Evolutionary conservation across 164 flowering plant genomes (phyloP).

Genomic region (Saururus chinensis): DNA sequence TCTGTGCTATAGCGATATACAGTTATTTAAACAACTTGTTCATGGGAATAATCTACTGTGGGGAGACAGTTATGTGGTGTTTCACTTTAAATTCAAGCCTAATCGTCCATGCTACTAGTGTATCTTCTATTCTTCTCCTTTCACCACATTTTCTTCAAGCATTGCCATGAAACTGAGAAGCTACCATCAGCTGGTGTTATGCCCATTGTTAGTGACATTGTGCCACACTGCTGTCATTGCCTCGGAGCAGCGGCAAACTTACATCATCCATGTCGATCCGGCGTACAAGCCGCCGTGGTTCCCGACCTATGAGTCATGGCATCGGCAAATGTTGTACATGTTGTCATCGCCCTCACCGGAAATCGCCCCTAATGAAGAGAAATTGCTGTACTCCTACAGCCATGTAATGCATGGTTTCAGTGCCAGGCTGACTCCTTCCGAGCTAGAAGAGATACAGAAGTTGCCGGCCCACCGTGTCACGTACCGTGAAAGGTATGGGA

Average conservation of each 20-base stretch:
- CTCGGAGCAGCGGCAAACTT: conserved; percentile 4
- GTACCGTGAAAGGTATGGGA: conserved; percentile 5
- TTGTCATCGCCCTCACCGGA: conserved; percentile 1
- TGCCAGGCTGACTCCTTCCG: conserved; percentile 9
- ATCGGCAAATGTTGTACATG: conserved; percentile 5
- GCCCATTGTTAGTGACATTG: background rate
- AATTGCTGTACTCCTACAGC: conserved; percentile 13
- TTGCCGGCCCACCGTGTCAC: conserved; percentile 13
- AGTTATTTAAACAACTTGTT: no score
- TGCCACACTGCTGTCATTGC: background rate
- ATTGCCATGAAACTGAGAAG: background rate
- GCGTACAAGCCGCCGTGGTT: conserved; percentile 11
- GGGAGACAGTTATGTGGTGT: background rate
- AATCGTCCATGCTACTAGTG: no score
- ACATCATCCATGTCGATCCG: conserved; percentile 21
- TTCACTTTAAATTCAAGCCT: no score
- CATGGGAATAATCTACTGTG: background rate
- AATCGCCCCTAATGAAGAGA: conserved; percentile 1
- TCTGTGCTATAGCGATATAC: no score
- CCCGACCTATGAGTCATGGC: conserved; percentile 14
- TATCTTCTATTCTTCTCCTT: no score
- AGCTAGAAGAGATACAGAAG: conserved; percentile 11
- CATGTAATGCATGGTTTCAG: conserved; percentile 22
- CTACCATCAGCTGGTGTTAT: conserved; percentile 1
- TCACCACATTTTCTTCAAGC: background rate